Base-by-base conservation (phyloP, 148 eudicot genomes). In the Rhododendron ferrugineum region DNA sequence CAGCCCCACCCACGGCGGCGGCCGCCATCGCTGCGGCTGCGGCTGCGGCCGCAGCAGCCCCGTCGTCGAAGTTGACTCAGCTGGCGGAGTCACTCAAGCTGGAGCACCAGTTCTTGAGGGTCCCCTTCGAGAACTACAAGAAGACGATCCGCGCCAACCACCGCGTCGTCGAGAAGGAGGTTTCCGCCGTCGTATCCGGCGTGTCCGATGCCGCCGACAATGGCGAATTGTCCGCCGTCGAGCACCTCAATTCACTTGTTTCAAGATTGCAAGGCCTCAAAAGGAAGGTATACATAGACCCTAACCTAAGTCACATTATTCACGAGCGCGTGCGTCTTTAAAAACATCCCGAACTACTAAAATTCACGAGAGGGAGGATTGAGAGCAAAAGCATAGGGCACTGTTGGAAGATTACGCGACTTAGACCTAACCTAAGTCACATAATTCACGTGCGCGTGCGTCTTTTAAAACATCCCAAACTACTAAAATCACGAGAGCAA, bases 81-180 rank as follows among this genome's bases (percentile, higher is more conserved):
- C 85, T 97, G 64, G 83, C 95, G 13, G 98, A 95, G 87, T 89
- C 95, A 3, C 87, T 95, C 11, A 97, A 95, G 85, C 87, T 95
- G 22, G 99, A 97, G 86, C 96, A 95, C 87, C 99, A 95, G 88
- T 95, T 97, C 79, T 85, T 97, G 3, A 88, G 99, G 22, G 98
- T 97, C 47, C 99, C 99, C 8, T 95, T 97, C 89, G 99, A 97
- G 86, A 94, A 97, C 88, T 97, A 93, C 91, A 97, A 93, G 91
- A 97, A 93, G 91, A 92, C 94, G 87, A 94, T 97, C 88, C 93
- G 98, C 50, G 86, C 92, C 26, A 93, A 94, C 83, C 95, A 97
- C 80, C 98, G 99, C 22, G 52, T 89, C 84, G 86, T 93, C 83
- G 99, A 97, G 88, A 97, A 97, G 86, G 99, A 95, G 62, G 88